A percentile compares a stretch with the other conserved stretches of the same genome.
Evolutionary conservation across 441 rosid genomes (phyloP).

Genomic region (Populus hybrid): DNA sequence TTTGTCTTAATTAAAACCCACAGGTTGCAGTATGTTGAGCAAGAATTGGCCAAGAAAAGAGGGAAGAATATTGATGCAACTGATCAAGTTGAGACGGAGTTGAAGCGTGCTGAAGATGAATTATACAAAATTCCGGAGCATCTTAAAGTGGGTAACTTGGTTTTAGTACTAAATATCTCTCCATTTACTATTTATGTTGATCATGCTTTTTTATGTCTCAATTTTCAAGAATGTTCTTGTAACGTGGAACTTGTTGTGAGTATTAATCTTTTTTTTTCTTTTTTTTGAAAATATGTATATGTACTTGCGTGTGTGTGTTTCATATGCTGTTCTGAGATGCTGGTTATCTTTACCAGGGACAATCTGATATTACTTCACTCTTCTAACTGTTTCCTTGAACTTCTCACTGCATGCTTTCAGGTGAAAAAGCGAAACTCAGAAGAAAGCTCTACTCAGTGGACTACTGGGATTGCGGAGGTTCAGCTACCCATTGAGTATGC

Average conservation of each 20-base stretch:
- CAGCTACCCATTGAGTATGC: slow-evolving; percentile 91
- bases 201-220: background rate
- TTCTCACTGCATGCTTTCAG: slow-evolving; percentile 31
- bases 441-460: slow-evolving; percentile 98
- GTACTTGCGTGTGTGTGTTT: background rate
- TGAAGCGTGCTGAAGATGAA: slow-evolving; percentile 83
- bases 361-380: background rate
- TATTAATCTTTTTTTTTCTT: background rate
- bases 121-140: slow-evolving; percentile 86
- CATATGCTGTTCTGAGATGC: background rate
- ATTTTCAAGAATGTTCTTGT: background rate
- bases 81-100: slow-evolving; percentile 60
- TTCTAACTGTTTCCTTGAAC: slow-evolving; percentile 2
- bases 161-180: background rate
- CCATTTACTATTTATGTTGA: background rate
- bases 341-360: background rate
- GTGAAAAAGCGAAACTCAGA: slow-evolving; percentile 83
- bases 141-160: slow-evolving; percentile 59
- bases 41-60: slow-evolving; percentile 81
- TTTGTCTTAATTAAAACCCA: background rate
- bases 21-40: slow-evolving; percentile 79
- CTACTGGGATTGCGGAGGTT: slow-evolving; percentile 95
- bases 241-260: background rate
- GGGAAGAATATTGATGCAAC: slow-evolving; percentile 51
- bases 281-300: background rate